Evolutionary conservation across 352 stramenopile species (phyloP).

Genomic region (Saprolegnia diclina): DNA sequence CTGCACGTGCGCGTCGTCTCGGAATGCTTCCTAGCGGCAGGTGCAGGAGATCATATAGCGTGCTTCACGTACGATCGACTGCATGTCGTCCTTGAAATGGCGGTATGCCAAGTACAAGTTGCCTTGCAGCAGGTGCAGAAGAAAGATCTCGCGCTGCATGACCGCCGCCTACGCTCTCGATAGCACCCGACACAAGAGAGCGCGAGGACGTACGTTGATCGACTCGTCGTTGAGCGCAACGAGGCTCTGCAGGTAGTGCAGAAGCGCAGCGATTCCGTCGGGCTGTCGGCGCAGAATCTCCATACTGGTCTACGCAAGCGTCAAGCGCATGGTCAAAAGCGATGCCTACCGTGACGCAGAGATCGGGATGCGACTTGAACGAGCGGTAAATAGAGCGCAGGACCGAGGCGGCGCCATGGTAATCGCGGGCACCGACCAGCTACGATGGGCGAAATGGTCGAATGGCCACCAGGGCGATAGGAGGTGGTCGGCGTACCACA

Average conservation of each 20-base stretch:
- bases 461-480: background rate
- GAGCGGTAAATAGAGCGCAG: conserved; percentile 62
- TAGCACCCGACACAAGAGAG: background rate
- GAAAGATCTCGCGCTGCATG: conserved; percentile 68
- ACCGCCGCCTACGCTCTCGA: conserved; percentile 17
- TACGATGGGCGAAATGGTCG: conserved; percentile 26
- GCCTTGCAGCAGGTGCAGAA: conserved; percentile 57
- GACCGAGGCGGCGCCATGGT: conserved; percentile 55
- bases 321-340: conserved; percentile 1
- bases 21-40: conserved; percentile 38
- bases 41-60: background rate
- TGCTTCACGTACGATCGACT: conserved; percentile 36
- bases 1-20: conserved; percentile 54
- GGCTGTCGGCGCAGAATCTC: conserved; percentile 62
- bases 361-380: conserved; percentile 46
- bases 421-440: conserved; percentile 66
- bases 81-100: conserved; percentile 70
- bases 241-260: conserved; percentile 50
- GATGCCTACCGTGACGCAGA: conserved; percentile 56
- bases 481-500: background rate
- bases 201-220: conserved; percentile 32
- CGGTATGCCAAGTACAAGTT: conserved; percentile 78
- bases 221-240: conserved; percentile 43
- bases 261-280: conserved; percentile 44
- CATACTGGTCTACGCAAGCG: conserved; percentile 45